Percentiles rank a stretch among this genome's conserved stretches.
Evolutionary conservation across 2,329 filamentous ascomycete species (phyloP).

Genomic region (Sarocladium oryzae): DNA sequence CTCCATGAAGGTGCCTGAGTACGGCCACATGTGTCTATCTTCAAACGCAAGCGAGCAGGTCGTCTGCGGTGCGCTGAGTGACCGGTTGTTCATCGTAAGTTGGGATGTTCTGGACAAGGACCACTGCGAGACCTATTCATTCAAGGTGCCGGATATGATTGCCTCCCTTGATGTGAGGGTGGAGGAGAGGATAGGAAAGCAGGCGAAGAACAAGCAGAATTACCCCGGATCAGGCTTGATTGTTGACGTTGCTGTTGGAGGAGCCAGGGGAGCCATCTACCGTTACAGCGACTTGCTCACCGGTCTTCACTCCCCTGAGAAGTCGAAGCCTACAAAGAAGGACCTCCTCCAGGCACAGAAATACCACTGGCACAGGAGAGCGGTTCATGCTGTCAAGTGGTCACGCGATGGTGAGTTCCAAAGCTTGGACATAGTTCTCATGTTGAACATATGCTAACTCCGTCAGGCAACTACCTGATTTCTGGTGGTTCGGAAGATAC

Average conservation of each 20-base stretch:
- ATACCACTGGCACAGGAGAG: conserved; percentile 85
- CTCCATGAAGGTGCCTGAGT: conserved; percentile 27
- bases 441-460: conserved; percentile 22
- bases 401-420: conserved; percentile 68
- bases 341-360: conserved; percentile 54
- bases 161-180: conserved; percentile 58
- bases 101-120: conserved; percentile 20
- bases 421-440: not conserved
- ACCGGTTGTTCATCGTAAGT: conserved; percentile 27
- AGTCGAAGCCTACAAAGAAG: conserved; percentile 29
- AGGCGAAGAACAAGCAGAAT: not conserved
- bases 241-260: conserved; percentile 73
- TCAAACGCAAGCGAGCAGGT: conserved; percentile 48
- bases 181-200: conserved; percentile 16
- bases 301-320: conserved; percentile 43
- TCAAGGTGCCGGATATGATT: conserved; percentile 57
- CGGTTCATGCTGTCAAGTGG: conserved; percentile 83
- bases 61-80: conserved; percentile 38
- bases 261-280: conserved; percentile 68
- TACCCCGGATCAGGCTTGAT: conserved; percentile 21
- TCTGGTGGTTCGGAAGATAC: conserved; percentile 89
- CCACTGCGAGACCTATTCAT: conserved; percentile 50
- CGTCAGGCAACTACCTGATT: conserved; percentile 78
- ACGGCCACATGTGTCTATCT: conserved; percentile 36
- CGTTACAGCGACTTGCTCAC: conserved; percentile 71